Percentiles rank a stretch among this genome's conserved stretches.
Conservation (phyloP, 352 stramenopile species). For the Pythium biforme region DNA sequence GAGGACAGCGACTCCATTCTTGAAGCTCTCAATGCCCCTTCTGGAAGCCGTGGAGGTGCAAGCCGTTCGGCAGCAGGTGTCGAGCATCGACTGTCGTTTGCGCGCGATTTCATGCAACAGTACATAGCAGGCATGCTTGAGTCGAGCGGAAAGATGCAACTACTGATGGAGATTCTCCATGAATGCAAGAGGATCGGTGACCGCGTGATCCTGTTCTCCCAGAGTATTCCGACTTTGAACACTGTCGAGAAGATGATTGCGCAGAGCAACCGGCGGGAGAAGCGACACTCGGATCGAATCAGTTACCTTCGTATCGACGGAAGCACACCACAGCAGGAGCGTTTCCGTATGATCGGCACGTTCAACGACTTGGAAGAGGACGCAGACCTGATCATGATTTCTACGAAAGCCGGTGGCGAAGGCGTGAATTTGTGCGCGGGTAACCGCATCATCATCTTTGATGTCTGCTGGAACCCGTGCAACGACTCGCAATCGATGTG, state of each 20-base stretch:
- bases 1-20: constrained; percentile 45
- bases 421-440: constrained; percentile 88
- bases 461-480: constrained; percentile 92
- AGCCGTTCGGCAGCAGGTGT: neutral
- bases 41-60: neutral
- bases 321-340: constrained; percentile 72
- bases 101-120: constrained; percentile 50
- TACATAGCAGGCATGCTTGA: constrained; percentile 58
- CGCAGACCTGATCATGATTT: constrained; percentile 86
- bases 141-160: constrained; percentile 85
- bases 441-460: constrained; percentile 91
- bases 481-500: constrained; percentile 93
- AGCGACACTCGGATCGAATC: constrained; percentile 43
- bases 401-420: constrained; percentile 84
- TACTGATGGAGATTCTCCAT: constrained; percentile 77
- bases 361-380: constrained; percentile 86
- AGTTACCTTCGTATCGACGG: constrained; percentile 81
- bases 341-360: constrained; percentile 74
- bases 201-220: constrained; percentile 88
- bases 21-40: constrained; percentile 32
- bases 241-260: constrained; percentile 72
- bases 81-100: constrained; percentile 73
- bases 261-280: constrained; percentile 56
- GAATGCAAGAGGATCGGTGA: constrained; percentile 71
- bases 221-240: constrained; percentile 87